These are phyloP conservation scores for Comarum palustre DNA, from an alignment of 306 rosid genomes.

Conservation along the genomic window DNA sequence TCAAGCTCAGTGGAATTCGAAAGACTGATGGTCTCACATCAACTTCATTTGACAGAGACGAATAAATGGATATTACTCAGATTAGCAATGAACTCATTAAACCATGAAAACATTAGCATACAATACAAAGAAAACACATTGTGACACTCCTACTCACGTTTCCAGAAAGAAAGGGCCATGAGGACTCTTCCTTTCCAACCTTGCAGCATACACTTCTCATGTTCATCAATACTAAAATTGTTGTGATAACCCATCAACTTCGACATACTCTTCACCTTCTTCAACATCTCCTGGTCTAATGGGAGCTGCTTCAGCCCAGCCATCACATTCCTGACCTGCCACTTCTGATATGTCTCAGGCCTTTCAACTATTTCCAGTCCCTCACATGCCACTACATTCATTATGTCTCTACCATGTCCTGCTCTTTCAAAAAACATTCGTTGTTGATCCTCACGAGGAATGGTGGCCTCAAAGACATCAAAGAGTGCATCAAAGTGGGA, in stretches of 20 bases:
- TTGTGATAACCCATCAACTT: conserved; percentile 19
- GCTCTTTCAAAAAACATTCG: conserved; percentile 28
- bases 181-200: conserved; percentile 33
- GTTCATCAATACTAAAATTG: conserved; percentile 26
- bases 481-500: conserved; percentile 23
- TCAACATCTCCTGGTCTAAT: conserved; percentile 21
- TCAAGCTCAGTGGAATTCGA: too few relatives aligned
- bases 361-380: conserved; percentile 35
- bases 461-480: conserved; percentile 24
- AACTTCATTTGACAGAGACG: not conserved
- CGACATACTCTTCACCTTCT: not conserved
- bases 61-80: not conserved
- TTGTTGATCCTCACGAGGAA: conserved; percentile 18
- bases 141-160: conserved; percentile 13
- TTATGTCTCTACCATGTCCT: conserved; percentile 20
- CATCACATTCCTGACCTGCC: conserved; percentile 26
- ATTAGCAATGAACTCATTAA: too few relatives aligned
- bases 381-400: conserved; percentile 38
- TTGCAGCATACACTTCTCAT: conserved; percentile 32
- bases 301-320: conserved; percentile 36
- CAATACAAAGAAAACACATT: not conserved
- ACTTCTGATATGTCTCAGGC: conserved; percentile 34
- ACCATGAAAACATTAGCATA: not conserved
- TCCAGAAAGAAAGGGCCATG: conserved; percentile 34
- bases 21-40: not conserved